Conservation (phyloP, 352 stramenopile genomes). For the Thalassiosira mediterranea region DNA sequence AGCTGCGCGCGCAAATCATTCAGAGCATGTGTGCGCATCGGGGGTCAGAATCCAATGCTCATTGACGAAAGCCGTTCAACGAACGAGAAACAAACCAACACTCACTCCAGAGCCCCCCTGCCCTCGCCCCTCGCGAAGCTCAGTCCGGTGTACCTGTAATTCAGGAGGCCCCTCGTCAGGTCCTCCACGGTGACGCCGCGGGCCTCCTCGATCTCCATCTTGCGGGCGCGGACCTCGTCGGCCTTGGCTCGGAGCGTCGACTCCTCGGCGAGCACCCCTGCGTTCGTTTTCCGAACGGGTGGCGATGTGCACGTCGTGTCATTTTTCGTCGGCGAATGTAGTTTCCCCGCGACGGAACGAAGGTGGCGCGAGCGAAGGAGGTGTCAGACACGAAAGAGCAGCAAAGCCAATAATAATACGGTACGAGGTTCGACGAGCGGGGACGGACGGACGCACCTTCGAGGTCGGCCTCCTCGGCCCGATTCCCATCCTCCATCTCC, state of each 20-base stretch:
- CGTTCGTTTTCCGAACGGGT: too few species aligned
- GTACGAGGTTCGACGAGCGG: too few species aligned
- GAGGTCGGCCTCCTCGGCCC: slow-evolving; percentile 20
- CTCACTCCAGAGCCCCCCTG: slow-evolving; percentile 52
- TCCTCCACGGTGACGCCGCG: slow-evolving; percentile 78
- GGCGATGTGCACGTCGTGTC: too few species aligned
- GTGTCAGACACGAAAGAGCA: too few species aligned
- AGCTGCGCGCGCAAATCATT: slow-evolving; percentile 38
- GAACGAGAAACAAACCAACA: slow-evolving; percentile 26
- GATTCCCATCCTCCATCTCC: slow-evolving; percentile 28
- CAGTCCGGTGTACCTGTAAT: slow-evolving; percentile 75
- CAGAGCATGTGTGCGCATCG: too few species aligned
- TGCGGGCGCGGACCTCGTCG: slow-evolving; percentile 52
- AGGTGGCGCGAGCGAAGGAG: too few species aligned
- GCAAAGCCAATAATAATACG: too few species aligned
- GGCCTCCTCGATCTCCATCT: slow-evolving; percentile 54
- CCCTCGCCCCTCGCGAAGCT: slow-evolving; percentile 63
- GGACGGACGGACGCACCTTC: slow-evolving; percentile 31
- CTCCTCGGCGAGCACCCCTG: slow-evolving; percentile 40
- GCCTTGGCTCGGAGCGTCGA: slow-evolving; percentile 30
- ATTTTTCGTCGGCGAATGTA: too few species aligned
- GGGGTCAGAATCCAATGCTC: too few species aligned
- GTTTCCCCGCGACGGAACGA: too few species aligned
- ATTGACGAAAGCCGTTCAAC: too few species aligned
- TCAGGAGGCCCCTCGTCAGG: slow-evolving; percentile 71